Evolutionary conservation across 345 rosid species (phyloP), one percentile per base, ranked within the genome.

Genomic region (Eucalyptus melliodora): DNA sequence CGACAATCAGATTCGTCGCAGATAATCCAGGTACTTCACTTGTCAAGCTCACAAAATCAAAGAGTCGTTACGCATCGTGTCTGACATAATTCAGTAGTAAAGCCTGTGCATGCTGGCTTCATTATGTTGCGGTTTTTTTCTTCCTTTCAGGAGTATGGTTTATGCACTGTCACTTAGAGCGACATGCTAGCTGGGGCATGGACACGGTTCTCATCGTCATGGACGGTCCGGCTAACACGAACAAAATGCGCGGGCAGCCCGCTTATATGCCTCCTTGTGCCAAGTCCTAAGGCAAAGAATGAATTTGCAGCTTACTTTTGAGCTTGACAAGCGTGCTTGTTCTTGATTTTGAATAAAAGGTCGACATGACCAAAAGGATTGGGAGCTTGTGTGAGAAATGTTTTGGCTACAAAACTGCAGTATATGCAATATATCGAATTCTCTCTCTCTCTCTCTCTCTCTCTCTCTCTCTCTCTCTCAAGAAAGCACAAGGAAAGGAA

Each of bases 21-120:
- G 51, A 90, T 86, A 91, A 92, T 89, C 94, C 94, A 77, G 93
- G 93, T 92, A 88, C 13, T 19, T 72, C 82, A 72, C 82, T 72
- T 37, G 44, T 34, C 50, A 56, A 82, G 17, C 23, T 55, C 87
- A 44, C 56, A 72, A 72, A 37, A 53, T 72, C 26, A 34, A 34
- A 69, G 24, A 72, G 23, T 56, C 10, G 14, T 88, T 37, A 31
- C 31, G 9, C n/a, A 23, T 49, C 34, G 23, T 19, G 62, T 56
- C 9, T 53, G 59, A 53, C 59, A 53, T 53, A 53, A 21, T 53
- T 53, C 26, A 53, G 59, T 53, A 53, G 24, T 19, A 53, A 53
- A 53, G 59, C 26, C 26, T 53, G 26, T 53, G 56, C 24, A 19
- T 53, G 56, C 56, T 53, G 59, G 59, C 11, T 53, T 53, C 59